Evolutionary conservation across 2,329 filamentous ascomycete genomes (phyloP), one percentile per base, ranked within the genome.

Genomic region (Colletotrichum destructivum): DNA sequence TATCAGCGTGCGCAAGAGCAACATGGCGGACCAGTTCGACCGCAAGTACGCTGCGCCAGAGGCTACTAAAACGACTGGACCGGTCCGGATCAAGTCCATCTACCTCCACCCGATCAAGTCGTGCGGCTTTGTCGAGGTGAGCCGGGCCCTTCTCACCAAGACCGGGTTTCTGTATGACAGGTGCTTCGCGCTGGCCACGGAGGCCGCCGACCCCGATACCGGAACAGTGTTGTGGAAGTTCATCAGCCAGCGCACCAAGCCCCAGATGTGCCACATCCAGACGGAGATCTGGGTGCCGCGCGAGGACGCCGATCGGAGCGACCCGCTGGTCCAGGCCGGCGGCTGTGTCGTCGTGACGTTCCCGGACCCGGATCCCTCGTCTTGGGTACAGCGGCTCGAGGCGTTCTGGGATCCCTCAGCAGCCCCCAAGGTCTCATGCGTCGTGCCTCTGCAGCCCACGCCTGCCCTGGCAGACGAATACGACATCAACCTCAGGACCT

Each of bases 51-150:
- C 70, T 0, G 7, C 55, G 0, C 72, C 74, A 0, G 72, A 73
- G 47, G 63, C 21, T 3, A 51, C n/a, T 1, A 5, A 56, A 3
- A 57, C n/a, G 5, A 9, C 42, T 0, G 47, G 69, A 1, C 65
- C 78, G 0, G 72, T 77, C 1, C 71, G 68, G 2, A 71, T 79
- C 71, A 79, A 79, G 31, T 77, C 78, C 4, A 69, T 79, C 0
- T 77, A 75, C 4, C 70, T 79, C 5, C 77, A 79, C 13, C 78
- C 78, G 0, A 71, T 79, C 60, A 79, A 79, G 46, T 79, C 78
- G 0, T 79, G 77, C 51, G 75, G 69, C 1, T 76, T 77, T 0
- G 62, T 79, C 6, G 78, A 79, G 38, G 13, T 79, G 18, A 40
- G 75, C 16, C 63, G 75, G 2, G 76, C 75, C 0, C 23, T 74